Evolutionary conservation across 2,329 filamentous ascomycete species (phyloP), one percentile per base, ranked within the genome.

Genomic region (Colletotrichum sp.): DNA sequence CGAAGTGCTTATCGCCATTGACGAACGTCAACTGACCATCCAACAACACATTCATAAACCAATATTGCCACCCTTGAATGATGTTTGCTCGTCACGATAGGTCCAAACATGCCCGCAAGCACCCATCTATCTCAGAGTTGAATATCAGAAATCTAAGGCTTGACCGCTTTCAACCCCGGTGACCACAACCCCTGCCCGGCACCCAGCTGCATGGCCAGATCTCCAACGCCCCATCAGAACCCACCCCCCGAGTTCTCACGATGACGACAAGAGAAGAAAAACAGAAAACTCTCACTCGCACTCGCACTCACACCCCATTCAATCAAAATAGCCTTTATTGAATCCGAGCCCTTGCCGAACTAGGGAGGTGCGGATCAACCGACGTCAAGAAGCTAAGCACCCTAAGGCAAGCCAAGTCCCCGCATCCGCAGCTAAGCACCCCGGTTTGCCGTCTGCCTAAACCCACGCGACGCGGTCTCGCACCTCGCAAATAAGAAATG

Each of bases 351-450:
- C 62, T 44, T 65, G 62, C 62, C 62, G 5, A 26, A 65, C 16
- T 49, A 49, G 62, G 62, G 32, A 65, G 62, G 62, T 65, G 34
- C 34, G 10, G 62, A 65, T 65, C 62, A 60, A 24, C 44, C 59
- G 59, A 30, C 26, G 8, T 21, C 36, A 24, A 36, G 13, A 0
- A 63, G 32, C 60, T 24, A 63, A 36, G 21, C 44, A 13, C 44
- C 44, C 44, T 52, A 8, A 52, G n/a, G n/a, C 44, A 52, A 21
- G 32, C 13, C 10, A 24, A n/a, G 62, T 65, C 34, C 62, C 62
- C 62, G 62, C 62, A 65, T 6, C 24, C 18, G 21, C n/a, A 44
- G 16, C 21, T 26, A 59, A 63, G 18, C 59, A 63, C 59, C 59
- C 59, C 59, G 18, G 59, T 63, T 30, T 32, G n/a, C 24, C 62